phyloP scores from a whole-genome alignment of 805 yeast genomes.

The Candida odintsovae region DNA sequence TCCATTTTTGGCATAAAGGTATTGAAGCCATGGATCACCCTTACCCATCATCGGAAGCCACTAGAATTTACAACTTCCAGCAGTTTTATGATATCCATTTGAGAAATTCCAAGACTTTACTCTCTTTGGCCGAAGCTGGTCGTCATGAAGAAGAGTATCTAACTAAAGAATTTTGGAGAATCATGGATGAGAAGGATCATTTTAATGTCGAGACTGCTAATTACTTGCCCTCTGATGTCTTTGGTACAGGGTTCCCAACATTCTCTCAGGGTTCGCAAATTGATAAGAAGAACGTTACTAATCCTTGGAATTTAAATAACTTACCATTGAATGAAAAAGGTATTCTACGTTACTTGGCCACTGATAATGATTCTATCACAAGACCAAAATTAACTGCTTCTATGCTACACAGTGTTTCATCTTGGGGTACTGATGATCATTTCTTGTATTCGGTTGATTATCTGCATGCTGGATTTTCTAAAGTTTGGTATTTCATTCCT shows the following conservation, averaged over 20 bases:
- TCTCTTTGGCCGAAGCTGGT: conserved; percentile 5
- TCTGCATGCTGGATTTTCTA: conserved; percentile 49
- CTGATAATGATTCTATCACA: conserved; percentile 36
- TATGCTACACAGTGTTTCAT: conserved; percentile 46
- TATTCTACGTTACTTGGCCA: conserved; percentile 37
- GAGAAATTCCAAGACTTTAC: conserved; percentile 26
- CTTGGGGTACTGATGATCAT: conserved; percentile 61
- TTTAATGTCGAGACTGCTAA: conserved; percentile 33
- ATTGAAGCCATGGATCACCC: conserved; percentile 34
- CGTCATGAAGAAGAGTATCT: conserved; percentile 17
- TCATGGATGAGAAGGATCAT: conserved; percentile 26
- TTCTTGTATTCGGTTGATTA: conserved; percentile 48
- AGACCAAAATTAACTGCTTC: conserved; percentile 43
- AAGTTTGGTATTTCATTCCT: conserved; percentile 59
- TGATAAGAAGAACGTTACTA: neutral
- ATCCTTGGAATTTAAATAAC: conserved; percentile 56
- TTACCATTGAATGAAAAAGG: conserved; percentile 45
- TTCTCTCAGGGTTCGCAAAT: conserved; percentile 14
- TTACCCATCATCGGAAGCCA: conserved; percentile 32
- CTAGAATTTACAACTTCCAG: conserved; percentile 48
- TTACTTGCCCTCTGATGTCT: conserved; percentile 29
- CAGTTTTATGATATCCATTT: conserved; percentile 55
- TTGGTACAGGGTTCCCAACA: conserved; percentile 34
- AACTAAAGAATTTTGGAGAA: conserved; percentile 16
- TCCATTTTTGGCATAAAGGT: conserved; percentile 38